Base-by-base conservation (phyloP, 139 green algal genomes). In the Tetradesmus obliquus region DNA sequence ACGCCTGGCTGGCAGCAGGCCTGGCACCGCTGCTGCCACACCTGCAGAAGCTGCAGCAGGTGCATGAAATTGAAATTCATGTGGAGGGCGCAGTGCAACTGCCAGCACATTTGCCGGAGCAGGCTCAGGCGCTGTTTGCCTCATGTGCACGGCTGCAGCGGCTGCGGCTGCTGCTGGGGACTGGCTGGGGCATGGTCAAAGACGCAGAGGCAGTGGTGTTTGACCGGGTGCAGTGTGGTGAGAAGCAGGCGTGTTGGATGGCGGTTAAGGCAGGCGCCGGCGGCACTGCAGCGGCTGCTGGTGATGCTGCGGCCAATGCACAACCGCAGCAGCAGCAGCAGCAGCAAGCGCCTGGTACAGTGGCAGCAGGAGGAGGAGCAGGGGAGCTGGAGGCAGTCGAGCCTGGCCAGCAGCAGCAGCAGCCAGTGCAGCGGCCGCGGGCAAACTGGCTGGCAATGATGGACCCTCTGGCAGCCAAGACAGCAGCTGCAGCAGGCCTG, bases 1-100 rank as follows among this genome's bases (percentile, higher is more conserved):
- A 55, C 3, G 5, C 20, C 17, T 90, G 71, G 86, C 19, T 76
- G 2, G 53, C 22, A 72, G 51, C 24, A 32, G n/a, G 86, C 55
- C 57, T 90, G n/a, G 20, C n/a, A 4, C 86, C 71, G 9, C 20
- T 71, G 45, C 53, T 90, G 58, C 22, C 53, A 4, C 55, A 84
- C 22, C 60, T 90, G 6, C 62, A 5, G 55, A 90, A 69, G 71
- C 53, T 90, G 51, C 24, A 90, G 86, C 86, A 90, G 76, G 86
- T 90, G 5, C 19, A n/a, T 3, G 53, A 57, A 2, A 69, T 90
- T 13, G 86, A 90, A 20, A 9, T 90, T 3, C 86, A 90, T 13
- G 8, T 90, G 12, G 86, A 90, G 53, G 53, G 53, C 55, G 69
- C 54, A n/a, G 9, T 22, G 53, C 55, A 84, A 12, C 55, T 90